phyloP scores from a whole-genome alignment of 2,329 filamentous ascomycete species.

The Botryosphaeria agaves region DNA sequence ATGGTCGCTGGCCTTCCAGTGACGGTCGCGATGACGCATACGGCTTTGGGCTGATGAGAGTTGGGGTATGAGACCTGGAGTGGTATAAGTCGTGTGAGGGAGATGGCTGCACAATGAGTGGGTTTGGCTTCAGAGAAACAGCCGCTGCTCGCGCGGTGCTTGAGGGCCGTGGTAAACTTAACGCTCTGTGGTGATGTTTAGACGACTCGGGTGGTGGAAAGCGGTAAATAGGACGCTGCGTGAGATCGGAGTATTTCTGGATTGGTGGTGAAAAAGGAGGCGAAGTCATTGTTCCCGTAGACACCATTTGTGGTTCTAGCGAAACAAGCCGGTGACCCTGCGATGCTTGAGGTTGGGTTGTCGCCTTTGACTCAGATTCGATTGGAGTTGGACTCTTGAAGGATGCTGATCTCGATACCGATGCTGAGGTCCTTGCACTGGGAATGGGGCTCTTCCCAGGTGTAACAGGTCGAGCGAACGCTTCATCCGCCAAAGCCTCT shows the following conservation, averaged over 20 bases:
- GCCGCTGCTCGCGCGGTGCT: constrained; percentile 18
- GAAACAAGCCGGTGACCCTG: constrained; percentile 28
- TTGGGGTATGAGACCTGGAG: constrained; percentile 32
- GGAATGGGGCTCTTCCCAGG: background rate
- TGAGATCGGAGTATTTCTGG: constrained; percentile 20
- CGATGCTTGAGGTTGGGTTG: constrained; percentile 11
- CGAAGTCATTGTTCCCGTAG: constrained; percentile 67
- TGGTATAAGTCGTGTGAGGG: constrained; percentile 24
- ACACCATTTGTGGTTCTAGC: constrained; percentile 37
- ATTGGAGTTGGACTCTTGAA: constrained; percentile 12
- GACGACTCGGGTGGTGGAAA: constrained; percentile 27
- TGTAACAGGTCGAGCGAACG: constrained; percentile 40
- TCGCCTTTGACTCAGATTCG: constrained; percentile 6
- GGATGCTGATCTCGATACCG: constrained; percentile 15
- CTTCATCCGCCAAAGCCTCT: constrained; percentile 68
- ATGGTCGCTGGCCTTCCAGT: constrained; percentile 51
- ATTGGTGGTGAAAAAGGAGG: constrained; percentile 27
- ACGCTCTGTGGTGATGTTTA: constrained; percentile 26
- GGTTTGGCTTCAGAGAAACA: constrained; percentile 18
- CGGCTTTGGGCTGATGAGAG: constrained; percentile 34
- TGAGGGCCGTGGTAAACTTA: constrained; percentile 30
- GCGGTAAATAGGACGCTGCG: constrained; percentile 32
- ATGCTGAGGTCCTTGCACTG: constrained; percentile 6
- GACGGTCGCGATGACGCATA: constrained; percentile 47
- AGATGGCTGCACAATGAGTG: constrained; percentile 18